These are phyloP conservation scores for Wickerhamiella bombiphila DNA, from an alignment of 805 yeast genomes.

Conservation along the genomic window DNA sequence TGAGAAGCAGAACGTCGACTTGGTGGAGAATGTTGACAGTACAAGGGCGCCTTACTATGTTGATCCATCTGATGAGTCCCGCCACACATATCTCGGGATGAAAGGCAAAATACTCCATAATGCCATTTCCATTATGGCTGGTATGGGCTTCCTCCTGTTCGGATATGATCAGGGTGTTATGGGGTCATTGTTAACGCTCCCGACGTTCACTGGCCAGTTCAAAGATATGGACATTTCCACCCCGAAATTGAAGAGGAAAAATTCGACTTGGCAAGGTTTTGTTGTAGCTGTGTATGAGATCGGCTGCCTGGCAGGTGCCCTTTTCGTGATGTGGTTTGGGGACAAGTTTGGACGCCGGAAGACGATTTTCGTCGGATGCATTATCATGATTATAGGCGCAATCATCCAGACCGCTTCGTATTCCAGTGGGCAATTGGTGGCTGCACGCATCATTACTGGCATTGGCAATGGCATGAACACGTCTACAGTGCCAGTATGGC, in stretches of 20 bases:
- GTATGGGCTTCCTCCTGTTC: conserved; percentile 44
- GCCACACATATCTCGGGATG: conserved; percentile 6
- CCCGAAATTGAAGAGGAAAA: conserved; percentile 14
- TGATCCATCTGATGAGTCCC: neutral
- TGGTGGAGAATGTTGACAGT: neutral
- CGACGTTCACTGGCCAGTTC: conserved; percentile 16
- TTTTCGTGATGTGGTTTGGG: conserved; percentile 43
- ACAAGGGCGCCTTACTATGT: too few relatives aligned
- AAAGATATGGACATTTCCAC: conserved; percentile 11
- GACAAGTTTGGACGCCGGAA: conserved; percentile 44
- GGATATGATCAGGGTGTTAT: conserved; percentile 54
- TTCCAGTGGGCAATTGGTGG: conserved; percentile 46
- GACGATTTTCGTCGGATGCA: conserved; percentile 34
- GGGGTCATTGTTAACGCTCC: conserved; percentile 22
- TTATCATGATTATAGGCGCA: conserved; percentile 42
- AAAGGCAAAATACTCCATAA: conserved; percentile 7
- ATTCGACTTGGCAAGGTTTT: conserved; percentile 19
- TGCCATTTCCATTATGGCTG: conserved; percentile 41
- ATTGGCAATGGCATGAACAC: conserved; percentile 58
- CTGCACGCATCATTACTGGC: conserved; percentile 55
- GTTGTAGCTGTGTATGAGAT: conserved; percentile 35
- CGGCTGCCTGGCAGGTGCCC: conserved; percentile 56
- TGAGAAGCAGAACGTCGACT: neutral
- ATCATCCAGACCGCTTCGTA: conserved; percentile 41
- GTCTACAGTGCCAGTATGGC: conserved; percentile 67